Conservation (phyloP, 1,284 basidiomycete species). For the Phellinidium pouzarii region DNA sequence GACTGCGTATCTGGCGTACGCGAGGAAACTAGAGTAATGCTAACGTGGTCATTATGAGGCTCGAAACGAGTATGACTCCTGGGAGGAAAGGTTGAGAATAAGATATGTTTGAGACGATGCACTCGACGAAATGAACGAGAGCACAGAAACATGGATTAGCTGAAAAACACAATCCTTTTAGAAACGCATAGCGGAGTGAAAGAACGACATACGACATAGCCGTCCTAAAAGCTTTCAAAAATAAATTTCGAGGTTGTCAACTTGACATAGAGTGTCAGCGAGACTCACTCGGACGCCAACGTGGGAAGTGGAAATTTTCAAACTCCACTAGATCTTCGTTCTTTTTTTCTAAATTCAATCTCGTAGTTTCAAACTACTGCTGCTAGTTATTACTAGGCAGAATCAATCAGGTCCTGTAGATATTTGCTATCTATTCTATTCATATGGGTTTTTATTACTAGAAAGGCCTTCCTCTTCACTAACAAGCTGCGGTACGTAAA, state of each 20-base stretch:
- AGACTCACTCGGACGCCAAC: background rate
- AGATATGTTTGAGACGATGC: background rate
- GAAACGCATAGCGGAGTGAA: background rate
- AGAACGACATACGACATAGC: slow-evolving; percentile 11
- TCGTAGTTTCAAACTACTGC: too few species aligned
- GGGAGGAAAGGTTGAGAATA: background rate
- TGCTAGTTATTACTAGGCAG: too few species aligned
- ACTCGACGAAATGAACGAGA: slow-evolving; percentile 19
- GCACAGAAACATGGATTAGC: slow-evolving; percentile 26
- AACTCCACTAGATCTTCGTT: too few species aligned
- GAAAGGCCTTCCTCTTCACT: too few species aligned
- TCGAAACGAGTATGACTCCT: background rate
- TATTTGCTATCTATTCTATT: too few species aligned
- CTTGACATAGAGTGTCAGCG: background rate
- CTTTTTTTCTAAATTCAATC: too few species aligned
- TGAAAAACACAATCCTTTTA: slow-evolving; percentile 5
- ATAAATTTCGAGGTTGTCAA: background rate
- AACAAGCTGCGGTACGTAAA: too few species aligned
- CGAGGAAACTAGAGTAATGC: too few species aligned
- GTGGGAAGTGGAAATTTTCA: background rate
- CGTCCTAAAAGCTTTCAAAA: background rate
- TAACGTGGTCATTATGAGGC: background rate
- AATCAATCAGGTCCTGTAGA: too few species aligned
- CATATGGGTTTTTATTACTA: too few species aligned
- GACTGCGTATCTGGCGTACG: too few species aligned